Percentiles rank a stretch among this genome's conserved stretches.
These are phyloP conservation scores for Lachancea kluyveri DNA, from an alignment of 805 yeast genomes.

Conservation along the genomic window DNA sequence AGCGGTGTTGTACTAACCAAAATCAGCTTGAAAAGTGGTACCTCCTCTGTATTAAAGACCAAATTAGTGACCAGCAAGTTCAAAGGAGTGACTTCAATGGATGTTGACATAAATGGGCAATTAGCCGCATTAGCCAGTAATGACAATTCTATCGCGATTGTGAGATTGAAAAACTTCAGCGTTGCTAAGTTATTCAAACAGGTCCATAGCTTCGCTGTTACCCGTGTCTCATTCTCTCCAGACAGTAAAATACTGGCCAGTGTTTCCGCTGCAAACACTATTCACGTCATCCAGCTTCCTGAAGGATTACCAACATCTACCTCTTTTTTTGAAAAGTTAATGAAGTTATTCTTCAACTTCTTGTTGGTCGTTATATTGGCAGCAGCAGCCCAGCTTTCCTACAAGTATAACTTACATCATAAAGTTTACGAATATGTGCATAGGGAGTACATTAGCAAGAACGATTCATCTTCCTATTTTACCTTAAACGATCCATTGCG, in stretches of 20 bases:
- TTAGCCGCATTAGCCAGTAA: constrained; percentile 39
- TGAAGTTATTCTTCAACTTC: constrained; percentile 20
- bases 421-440: constrained; percentile 15
- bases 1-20: constrained; percentile 35
- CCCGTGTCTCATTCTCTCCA: constrained; percentile 64
- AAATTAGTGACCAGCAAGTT: constrained; percentile 31
- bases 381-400: constrained; percentile 17
- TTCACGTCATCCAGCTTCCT: constrained; percentile 59
- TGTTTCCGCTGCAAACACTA: constrained; percentile 70
- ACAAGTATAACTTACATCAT: constrained; percentile 21
- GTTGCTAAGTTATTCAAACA: constrained; percentile 45
- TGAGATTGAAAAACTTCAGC: constrained; percentile 46
- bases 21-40: constrained; percentile 22
- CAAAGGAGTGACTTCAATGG: constrained; percentile 53
- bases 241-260: constrained; percentile 62
- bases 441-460: constrained; percentile 13
- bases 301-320: constrained; percentile 36
- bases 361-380: constrained; percentile 23
- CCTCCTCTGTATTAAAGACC: constrained; percentile 16
- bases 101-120: constrained; percentile 30
- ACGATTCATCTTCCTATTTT: constrained; percentile 14
- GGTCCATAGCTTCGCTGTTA: constrained; percentile 74
- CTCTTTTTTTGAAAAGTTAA: constrained; percentile 18
- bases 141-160: constrained; percentile 60
- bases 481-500: constrained; percentile 11